A percentile compares a stretch with the other conserved stretches of the same genome.
Conservation (phyloP, 495 filamentous ascomycete species). For the Podospora didyma region DNA sequence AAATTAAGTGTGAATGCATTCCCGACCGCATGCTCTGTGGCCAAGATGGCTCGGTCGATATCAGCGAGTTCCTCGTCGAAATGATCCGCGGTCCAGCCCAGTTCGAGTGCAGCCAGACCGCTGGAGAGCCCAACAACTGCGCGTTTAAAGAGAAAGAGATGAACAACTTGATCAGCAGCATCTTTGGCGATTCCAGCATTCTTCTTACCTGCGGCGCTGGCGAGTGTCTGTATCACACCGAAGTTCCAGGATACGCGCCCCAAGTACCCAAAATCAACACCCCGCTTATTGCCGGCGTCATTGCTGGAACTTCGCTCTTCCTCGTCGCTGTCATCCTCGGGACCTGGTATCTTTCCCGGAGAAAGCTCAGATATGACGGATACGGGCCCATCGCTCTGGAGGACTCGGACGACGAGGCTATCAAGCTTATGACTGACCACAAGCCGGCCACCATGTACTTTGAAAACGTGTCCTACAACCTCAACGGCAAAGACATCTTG, state of each 20-base stretch:
- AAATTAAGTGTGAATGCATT: constrained; percentile 82
- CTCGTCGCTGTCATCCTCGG: constrained; percentile 77
- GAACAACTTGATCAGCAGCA: constrained; percentile 77
- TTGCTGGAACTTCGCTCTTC: constrained; percentile 82
- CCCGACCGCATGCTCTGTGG: constrained; percentile 91
- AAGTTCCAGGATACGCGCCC: constrained; percentile 84
- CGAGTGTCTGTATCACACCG: constrained; percentile 87
- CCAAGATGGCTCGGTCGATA: constrained; percentile 83
- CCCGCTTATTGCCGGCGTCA: constrained; percentile 89
- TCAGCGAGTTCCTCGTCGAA: constrained; percentile 78
- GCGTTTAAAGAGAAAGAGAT: constrained; percentile 86
- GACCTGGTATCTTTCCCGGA: constrained; percentile 85
- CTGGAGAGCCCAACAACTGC: constrained; percentile 59
- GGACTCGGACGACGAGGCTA: constrained; percentile 84
- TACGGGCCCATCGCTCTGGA: constrained; percentile 77
- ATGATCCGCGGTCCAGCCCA: constrained; percentile 80
- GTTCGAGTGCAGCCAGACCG: constrained; percentile 66
- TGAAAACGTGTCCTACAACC: constrained; percentile 77
- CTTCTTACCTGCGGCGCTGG: constrained; percentile 76
- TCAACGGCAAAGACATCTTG: constrained; percentile 87
- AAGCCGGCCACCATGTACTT: constrained; percentile 87
- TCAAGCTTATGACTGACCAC: constrained; percentile 83
- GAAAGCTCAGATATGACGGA: constrained; percentile 62
- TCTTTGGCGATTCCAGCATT: constrained; percentile 92
- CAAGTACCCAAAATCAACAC: constrained; percentile 96